Evolutionary conservation across 306 rosid genomes (phyloP).

Genomic region (Parietaria judaica): DNA sequence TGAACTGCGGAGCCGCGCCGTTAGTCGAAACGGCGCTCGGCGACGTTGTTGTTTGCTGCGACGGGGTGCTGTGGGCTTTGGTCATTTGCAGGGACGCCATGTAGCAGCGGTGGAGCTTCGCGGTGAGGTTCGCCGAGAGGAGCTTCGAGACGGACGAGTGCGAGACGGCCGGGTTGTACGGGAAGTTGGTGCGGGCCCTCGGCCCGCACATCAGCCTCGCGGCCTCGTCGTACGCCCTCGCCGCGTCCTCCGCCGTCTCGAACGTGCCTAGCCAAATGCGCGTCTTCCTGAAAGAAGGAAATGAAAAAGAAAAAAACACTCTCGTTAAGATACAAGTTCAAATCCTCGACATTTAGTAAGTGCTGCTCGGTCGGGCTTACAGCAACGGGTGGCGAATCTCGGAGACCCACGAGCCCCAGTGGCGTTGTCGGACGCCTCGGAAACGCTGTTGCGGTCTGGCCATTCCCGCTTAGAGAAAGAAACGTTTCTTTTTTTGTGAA

Average conservation of each 20-base stretch:
- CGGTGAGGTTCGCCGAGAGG: slow-evolving; percentile 80
- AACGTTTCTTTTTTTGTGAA: slow-evolving; percentile 26
- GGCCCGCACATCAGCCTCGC: slow-evolving; percentile 90
- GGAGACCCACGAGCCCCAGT: slow-evolving; percentile 99
- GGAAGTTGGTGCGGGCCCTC: slow-evolving; percentile 82
- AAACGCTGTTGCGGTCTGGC: slow-evolving; percentile 88
- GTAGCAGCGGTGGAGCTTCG: slow-evolving; percentile 76
- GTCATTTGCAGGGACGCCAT: slow-evolving; percentile 85
- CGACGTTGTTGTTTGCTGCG: background rate
- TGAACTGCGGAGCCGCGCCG: slow-evolving; percentile 10
- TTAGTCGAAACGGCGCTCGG: background rate
- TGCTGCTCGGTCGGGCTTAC: slow-evolving; percentile 33
- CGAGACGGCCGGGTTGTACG: slow-evolving; percentile 65
- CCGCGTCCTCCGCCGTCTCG: slow-evolving; percentile 95
- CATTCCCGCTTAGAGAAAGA: slow-evolving; percentile 34
- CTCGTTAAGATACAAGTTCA: too few relatives aligned
- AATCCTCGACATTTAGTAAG: too few relatives aligned
- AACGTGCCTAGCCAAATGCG: slow-evolving; percentile 96
- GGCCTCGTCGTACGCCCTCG: slow-evolving; percentile 87
- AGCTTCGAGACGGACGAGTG: slow-evolving; percentile 72
- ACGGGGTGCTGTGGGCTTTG: slow-evolving; percentile 21
- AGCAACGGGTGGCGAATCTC: slow-evolving; percentile 93
- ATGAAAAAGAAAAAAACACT: background rate
- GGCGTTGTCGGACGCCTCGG: slow-evolving; percentile 97
- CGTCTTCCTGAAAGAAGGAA: slow-evolving; percentile 58